Conservation (phyloP, 345 rosid species). For the Linum tenue region DNA sequence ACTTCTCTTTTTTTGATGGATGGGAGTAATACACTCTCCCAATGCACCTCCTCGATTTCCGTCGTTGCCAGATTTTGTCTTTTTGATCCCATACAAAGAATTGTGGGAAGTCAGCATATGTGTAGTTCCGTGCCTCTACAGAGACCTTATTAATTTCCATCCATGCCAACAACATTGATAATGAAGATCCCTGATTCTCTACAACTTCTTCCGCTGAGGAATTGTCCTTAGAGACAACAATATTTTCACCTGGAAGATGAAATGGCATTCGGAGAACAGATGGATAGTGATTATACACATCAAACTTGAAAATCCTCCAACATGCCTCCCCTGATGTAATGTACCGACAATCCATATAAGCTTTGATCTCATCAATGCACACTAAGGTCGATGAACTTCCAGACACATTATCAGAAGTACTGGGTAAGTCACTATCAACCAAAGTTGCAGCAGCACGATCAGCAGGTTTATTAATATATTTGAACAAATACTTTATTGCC, state of each 20-base stretch:
- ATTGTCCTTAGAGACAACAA: neutral
- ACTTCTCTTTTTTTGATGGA: neutral
- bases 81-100: neutral
- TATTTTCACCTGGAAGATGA: neutral
- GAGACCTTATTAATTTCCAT: neutral
- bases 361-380: slow-evolving; percentile 4
- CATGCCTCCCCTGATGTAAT: neutral
- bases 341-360: slow-evolving; percentile 9
- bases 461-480: neutral
- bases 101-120: slow-evolving; percentile 7
- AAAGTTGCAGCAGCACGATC: neutral
- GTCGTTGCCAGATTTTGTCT: neutral
- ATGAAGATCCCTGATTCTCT: neutral
- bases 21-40: slow-evolving; percentile 5
- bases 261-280: neutral
- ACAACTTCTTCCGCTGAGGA: neutral
- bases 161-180: slow-evolving; percentile 4
- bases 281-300: neutral
- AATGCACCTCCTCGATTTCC: neutral
- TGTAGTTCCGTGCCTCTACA: neutral
- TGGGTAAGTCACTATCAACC: no score
- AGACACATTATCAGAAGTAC: no score
- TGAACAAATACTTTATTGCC: neutral
- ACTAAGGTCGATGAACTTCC: no score
- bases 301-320: slow-evolving; percentile 14